These are phyloP conservation scores for Daphne laureola DNA, from an alignment of 441 rosid genomes.

Conservation along the genomic window DNA sequence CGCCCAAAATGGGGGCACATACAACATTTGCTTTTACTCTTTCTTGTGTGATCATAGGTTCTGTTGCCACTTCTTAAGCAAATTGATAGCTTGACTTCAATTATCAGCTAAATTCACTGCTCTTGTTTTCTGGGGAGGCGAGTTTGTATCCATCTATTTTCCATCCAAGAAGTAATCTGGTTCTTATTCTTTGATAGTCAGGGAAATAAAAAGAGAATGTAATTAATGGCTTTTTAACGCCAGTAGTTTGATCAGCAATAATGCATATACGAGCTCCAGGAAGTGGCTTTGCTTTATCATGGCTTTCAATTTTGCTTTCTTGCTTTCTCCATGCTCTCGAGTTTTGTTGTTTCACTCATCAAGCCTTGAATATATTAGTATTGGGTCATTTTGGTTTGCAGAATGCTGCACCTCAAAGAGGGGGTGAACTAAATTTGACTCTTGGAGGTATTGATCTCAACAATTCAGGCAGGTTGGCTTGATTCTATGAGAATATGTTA, in stretches of 20 bases:
- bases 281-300: not conserved
- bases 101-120: not conserved
- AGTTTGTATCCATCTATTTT: no score
- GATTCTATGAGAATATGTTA: slow-evolving; percentile 24
- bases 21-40: not conserved
- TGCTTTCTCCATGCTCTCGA: not conserved
- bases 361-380: slow-evolving; percentile 18
- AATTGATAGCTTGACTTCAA: not conserved
- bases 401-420: slow-evolving; percentile 78
- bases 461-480: slow-evolving; percentile 99
- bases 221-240: no score
- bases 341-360: not conserved
- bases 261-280: no score
- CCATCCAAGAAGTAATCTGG: no score
- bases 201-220: no score
- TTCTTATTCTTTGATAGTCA: no score
- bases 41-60: not conserved
- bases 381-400: slow-evolving; percentile 29
- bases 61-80: no score
- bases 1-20: slow-evolving; percentile 4
- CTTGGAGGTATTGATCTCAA: slow-evolving; percentile 99
- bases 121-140: no score
- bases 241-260: no score
- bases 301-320: not conserved
- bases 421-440: slow-evolving; percentile 89